Conservation (phyloP, 1,284 basidiomycete species). For the Anthracocystis walkeri region DNA sequence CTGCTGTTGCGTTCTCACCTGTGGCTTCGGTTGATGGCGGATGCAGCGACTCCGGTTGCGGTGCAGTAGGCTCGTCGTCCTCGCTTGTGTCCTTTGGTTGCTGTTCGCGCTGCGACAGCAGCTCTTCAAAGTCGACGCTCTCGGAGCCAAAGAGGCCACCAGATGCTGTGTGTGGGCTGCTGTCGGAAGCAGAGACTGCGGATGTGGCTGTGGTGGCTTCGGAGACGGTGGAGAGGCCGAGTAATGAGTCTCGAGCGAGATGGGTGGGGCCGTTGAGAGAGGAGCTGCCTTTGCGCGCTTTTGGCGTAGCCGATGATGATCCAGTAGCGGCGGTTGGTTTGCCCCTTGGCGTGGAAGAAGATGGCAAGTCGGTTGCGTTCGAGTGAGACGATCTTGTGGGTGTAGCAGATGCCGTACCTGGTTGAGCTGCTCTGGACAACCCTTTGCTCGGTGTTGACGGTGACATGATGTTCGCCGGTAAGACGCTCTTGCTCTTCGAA, state of each 20-base stretch:
- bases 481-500: conserved; percentile 15
- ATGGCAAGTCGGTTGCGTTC: conserved; percentile 16
- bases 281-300: conserved; percentile 13
- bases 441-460: conserved; percentile 53
- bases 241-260: conserved; percentile 32
- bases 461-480: conserved; percentile 51
- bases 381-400: conserved; percentile 26
- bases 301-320: conserved; percentile 19
- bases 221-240: conserved; percentile 45
- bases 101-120: conserved; percentile 29
- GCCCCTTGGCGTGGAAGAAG: conserved; percentile 35
- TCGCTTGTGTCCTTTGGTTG: conserved; percentile 7
- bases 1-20: conserved; percentile 15
- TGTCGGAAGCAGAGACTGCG: conserved; percentile 25
- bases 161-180: conserved; percentile 20
- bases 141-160: conserved; percentile 47
- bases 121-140: conserved; percentile 48
- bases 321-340: background rate
- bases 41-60: background rate
- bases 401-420: conserved; percentile 13
- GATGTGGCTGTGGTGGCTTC: conserved; percentile 40
- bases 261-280: conserved; percentile 20
- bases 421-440: conserved; percentile 22
- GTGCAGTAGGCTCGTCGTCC: conserved; percentile 2
- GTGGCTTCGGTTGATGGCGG: background rate